Conservation (phyloP, 2,329 filamentous ascomycete species). For the Claviceps sp. region DNA sequence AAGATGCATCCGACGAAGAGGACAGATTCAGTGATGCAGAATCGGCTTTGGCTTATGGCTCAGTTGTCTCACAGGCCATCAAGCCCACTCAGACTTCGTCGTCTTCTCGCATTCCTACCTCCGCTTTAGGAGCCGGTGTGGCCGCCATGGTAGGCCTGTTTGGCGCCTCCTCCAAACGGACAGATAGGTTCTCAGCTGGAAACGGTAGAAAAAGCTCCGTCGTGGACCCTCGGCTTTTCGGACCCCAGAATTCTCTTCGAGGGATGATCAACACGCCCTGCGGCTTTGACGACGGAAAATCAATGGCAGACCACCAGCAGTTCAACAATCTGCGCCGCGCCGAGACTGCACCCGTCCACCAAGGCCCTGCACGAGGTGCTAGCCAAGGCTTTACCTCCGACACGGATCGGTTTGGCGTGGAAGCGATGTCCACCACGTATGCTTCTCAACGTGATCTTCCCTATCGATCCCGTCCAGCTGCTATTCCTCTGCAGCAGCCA, state of each 20-base stretch:
- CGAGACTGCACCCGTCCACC: constrained; percentile 10
- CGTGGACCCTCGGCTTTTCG: constrained; percentile 46
- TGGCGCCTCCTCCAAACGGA: background rate
- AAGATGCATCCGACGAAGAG: constrained; percentile 39
- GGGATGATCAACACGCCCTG: constrained; percentile 38
- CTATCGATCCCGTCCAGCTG: constrained; percentile 35
- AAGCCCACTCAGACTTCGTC: constrained; percentile 7
- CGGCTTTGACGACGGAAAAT: constrained; percentile 32
- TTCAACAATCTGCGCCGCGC: constrained; percentile 12
- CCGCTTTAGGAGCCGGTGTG: constrained; percentile 17
- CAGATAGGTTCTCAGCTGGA: constrained; percentile 6
- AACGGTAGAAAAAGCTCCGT: constrained; percentile 31
- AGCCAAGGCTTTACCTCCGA: constrained; percentile 56
- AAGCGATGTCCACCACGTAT: constrained; percentile 34
- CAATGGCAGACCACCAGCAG: constrained; percentile 14
- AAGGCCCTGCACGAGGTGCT: constrained; percentile 42
- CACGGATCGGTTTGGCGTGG: constrained; percentile 46
- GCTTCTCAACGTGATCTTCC: constrained; percentile 26
- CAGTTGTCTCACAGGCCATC: constrained; percentile 12
- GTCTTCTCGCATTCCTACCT: constrained; percentile 8
- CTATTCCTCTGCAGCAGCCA: constrained; percentile 70
- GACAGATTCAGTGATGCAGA: constrained; percentile 21
- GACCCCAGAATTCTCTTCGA: constrained; percentile 46
- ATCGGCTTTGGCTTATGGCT: constrained; percentile 27
- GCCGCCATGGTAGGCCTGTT: constrained; percentile 3